Evolutionary conservation across 1,284 basidiomycete species (phyloP).

Genomic region (Malassezia furfur): DNA sequence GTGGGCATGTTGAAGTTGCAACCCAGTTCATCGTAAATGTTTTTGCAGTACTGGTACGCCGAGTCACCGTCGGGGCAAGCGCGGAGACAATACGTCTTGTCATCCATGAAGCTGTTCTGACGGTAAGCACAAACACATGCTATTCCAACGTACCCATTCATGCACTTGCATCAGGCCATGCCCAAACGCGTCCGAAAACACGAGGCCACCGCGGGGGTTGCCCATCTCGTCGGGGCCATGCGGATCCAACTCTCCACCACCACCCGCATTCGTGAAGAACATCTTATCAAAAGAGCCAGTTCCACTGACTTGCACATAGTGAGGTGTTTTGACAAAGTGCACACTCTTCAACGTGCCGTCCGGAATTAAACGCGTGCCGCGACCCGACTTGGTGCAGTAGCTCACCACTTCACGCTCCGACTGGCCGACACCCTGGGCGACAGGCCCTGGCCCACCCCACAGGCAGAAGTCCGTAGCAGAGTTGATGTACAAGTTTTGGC

Average conservation of each 20-base stretch:
- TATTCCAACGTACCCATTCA: conserved; percentile 19
- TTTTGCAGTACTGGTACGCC: conserved; percentile 34
- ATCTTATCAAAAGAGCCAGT: conserved; percentile 32
- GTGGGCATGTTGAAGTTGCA: conserved; percentile 42
- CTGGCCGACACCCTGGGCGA: conserved; percentile 29
- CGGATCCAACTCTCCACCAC: conserved; percentile 41
- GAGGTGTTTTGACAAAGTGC: conserved; percentile 38
- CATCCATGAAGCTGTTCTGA: conserved; percentile 30
- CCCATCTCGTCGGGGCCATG: conserved; percentile 38
- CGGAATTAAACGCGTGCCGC: conserved; percentile 43
- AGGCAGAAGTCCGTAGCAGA: conserved; percentile 41
- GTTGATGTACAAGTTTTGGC: conserved; percentile 43
- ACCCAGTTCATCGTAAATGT: conserved; percentile 43
- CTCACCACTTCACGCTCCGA: conserved; percentile 36
- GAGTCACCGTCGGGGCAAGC: conserved; percentile 31
- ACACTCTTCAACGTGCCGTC: conserved; percentile 38
- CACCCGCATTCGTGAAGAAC: conserved; percentile 25
- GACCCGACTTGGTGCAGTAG: conserved; percentile 41
- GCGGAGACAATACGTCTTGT: conserved; percentile 37
- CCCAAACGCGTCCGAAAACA: conserved; percentile 36
- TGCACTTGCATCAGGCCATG: conserved; percentile 28
- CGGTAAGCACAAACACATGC: not conserved
- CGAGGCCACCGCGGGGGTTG: conserved; percentile 39
- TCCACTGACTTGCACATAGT: conserved; percentile 43
- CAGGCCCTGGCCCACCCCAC: conserved; percentile 27